Percentiles rank a stretch among this genome's conserved stretches.
phyloP scores from a whole-genome alignment of 163 green algal species.

The Picocystis sp. region DNA sequence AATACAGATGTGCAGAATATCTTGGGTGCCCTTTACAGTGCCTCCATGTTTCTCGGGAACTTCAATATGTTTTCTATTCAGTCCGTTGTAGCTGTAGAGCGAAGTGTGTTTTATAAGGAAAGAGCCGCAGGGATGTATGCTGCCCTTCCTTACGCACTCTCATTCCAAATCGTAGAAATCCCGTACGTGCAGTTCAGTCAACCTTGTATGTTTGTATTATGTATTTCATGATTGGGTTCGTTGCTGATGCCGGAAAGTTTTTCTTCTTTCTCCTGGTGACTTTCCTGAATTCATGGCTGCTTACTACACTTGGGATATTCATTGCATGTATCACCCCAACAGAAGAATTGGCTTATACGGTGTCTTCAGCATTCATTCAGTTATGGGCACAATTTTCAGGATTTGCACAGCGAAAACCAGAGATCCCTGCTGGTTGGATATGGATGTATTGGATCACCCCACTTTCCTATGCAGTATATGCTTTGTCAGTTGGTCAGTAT shows the following conservation, averaged over 20 bases:
- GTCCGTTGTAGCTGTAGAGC: conserved; percentile 19
- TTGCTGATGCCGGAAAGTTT: background rate
- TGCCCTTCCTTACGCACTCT: conserved; percentile 13
- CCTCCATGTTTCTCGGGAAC: conserved; percentile 14
- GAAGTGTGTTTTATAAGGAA: conserved; percentile 22
- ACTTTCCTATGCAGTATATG: conserved; percentile 43
- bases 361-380: conserved; percentile 22
- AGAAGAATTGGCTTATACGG: conserved; percentile 30
- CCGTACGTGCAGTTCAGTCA: conserved; percentile 16
- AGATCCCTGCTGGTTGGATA: conserved; percentile 26
- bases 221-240: conserved; percentile 8
- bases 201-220: conserved; percentile 12
- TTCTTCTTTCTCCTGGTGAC: conserved; percentile 9
- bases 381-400: conserved; percentile 32
- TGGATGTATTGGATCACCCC: conserved; percentile 34
- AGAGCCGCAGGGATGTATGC: conserved; percentile 13
- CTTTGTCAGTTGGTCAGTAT: conserved; percentile 39
- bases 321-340: conserved; percentile 44
- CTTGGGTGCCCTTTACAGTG: conserved; percentile 16
- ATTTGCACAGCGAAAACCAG: conserved; percentile 34
- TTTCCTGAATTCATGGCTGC: background rate
- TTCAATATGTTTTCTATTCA: conserved; percentile 19
- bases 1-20: conserved; percentile 16
- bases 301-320: conserved; percentile 31
- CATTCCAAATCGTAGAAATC: conserved; percentile 13